These are phyloP conservation scores for Anacardium occidentale DNA, from an alignment of 345 rosid species.

Conservation along the genomic window DNA sequence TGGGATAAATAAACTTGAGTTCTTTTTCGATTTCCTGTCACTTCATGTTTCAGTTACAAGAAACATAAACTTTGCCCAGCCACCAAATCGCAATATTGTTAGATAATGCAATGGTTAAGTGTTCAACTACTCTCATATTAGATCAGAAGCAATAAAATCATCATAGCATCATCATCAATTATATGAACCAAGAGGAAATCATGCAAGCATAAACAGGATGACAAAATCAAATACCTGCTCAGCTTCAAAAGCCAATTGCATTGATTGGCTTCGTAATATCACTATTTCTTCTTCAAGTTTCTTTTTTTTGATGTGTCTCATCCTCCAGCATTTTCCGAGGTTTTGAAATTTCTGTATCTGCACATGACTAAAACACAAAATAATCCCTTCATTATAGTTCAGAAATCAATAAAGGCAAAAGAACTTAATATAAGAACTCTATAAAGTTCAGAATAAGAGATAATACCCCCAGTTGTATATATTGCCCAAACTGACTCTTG, in stretches of 20 bases:
- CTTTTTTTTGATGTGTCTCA: slow-evolving; percentile 65
- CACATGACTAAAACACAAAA: slow-evolving; percentile 53
- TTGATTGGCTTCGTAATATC: slow-evolving; percentile 67
- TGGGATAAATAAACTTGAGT: too few species aligned
- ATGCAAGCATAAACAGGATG: neutral
- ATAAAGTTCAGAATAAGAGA: slow-evolving; percentile 15
- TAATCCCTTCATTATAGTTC: neutral
- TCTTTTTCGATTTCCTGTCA: neutral
- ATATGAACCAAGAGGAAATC: neutral
- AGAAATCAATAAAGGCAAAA: slow-evolving; percentile 9
- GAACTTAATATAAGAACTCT: neutral
- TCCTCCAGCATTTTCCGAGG: slow-evolving; percentile 77
- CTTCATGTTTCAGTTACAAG: slow-evolving; percentile 3
- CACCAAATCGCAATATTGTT: neutral
- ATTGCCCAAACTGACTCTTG: slow-evolving; percentile 55
- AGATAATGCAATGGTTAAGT: slow-evolving; percentile 8
- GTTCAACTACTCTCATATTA: neutral
- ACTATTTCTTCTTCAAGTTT: slow-evolving; percentile 84
- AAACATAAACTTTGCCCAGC: neutral
- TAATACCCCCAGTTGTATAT: slow-evolving; percentile 60
- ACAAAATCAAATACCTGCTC: slow-evolving; percentile 68
- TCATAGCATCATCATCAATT: neutral
- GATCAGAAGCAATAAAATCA: neutral
- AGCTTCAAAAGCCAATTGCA: slow-evolving; percentile 85
- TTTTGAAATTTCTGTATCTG: slow-evolving; percentile 64